A percentile compares a stretch with the other conserved stretches of the same genome.
Conservation (phyloP, 805 yeast species). For the Candida golubevii region DNA sequence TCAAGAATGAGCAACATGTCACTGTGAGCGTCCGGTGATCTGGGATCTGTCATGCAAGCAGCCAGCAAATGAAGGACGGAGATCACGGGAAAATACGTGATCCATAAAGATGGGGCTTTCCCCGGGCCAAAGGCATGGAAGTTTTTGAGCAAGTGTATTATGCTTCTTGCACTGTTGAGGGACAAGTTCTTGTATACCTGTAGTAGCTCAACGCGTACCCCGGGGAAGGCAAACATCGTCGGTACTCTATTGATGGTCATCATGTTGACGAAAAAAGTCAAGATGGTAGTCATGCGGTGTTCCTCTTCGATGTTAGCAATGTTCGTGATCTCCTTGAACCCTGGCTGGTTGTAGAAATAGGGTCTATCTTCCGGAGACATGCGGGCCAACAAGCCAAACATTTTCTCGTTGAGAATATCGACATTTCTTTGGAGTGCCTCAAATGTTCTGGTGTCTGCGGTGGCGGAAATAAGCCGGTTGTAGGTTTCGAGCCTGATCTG, state of each 20-base stretch:
- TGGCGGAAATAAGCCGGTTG: slow-evolving; percentile 28
- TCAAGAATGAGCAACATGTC: slow-evolving; percentile 29
- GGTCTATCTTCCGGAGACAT: slow-evolving; percentile 18
- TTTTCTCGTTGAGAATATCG: slow-evolving; percentile 26
- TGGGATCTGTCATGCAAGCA: slow-evolving; percentile 28
- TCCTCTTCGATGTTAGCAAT: slow-evolving; percentile 5
- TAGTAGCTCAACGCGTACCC: slow-evolving; percentile 13
- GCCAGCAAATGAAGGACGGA: slow-evolving; percentile 31
- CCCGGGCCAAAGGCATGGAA: slow-evolving; percentile 18
- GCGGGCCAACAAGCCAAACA: slow-evolving; percentile 22
- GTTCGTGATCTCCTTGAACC: slow-evolving; percentile 2
- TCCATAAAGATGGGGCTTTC: slow-evolving; percentile 28
- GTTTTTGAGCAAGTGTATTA: slow-evolving; percentile 22
- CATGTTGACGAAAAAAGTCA: slow-evolving; percentile 32
- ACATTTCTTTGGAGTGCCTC: slow-evolving; percentile 20
- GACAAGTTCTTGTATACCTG: slow-evolving; percentile 25
- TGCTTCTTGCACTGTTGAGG: slow-evolving; percentile 34
- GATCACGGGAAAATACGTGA: slow-evolving; percentile 27
- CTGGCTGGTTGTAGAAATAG: slow-evolving; percentile 10
- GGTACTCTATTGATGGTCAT: slow-evolving; percentile 36
- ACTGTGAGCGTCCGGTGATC: slow-evolving; percentile 20
- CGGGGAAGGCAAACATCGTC: slow-evolving; percentile 15
- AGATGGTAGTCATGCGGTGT: slow-evolving; percentile 19
- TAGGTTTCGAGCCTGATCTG: slow-evolving; percentile 29
- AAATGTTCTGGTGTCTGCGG: slow-evolving; percentile 19